Percentiles rank a stretch among this genome's conserved stretches.
Conservation (phyloP, 495 filamentous ascomycete species). For the Aspergillus diversus region DNA sequence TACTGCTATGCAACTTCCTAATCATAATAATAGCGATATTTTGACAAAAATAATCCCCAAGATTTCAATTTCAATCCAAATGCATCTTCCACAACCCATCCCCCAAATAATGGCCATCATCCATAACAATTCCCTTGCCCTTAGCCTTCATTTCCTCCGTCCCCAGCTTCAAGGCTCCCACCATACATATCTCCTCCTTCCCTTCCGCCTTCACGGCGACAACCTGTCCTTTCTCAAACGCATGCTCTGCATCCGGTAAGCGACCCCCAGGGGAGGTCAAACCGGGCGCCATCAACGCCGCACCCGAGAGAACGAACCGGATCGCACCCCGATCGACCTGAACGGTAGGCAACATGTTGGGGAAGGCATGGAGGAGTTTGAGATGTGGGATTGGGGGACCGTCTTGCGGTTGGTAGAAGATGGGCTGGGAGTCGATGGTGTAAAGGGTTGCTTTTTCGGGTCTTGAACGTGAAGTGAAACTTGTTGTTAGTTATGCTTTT, state of each 20-base stretch:
- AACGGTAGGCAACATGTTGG: slow-evolving; percentile 50
- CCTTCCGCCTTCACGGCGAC: slow-evolving; percentile 92
- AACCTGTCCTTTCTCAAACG: slow-evolving; percentile 72
- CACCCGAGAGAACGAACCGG: slow-evolving; percentile 91
- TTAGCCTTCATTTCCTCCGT: slow-evolving; percentile 92
- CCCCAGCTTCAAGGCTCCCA: slow-evolving; percentile 82
- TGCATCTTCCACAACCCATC: slow-evolving; percentile 89
- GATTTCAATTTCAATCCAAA: slow-evolving; percentile 56
- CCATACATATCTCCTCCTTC: slow-evolving; percentile 86
- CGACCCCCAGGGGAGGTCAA: slow-evolving; percentile 80
- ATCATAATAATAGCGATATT: not conserved
- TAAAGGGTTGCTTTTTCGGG: slow-evolving; percentile 89
- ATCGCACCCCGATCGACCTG: slow-evolving; percentile 92
- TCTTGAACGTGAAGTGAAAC: slow-evolving; percentile 34
- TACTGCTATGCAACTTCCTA: not conserved
- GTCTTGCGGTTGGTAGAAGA: slow-evolving; percentile 92
- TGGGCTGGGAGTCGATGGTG: slow-evolving; percentile 70
- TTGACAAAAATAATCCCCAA: not conserved
- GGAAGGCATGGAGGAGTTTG: slow-evolving; percentile 68
- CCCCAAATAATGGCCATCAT: slow-evolving; percentile 89
- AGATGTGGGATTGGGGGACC: slow-evolving; percentile 80
- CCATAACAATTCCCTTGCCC: slow-evolving; percentile 89
- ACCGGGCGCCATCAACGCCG: slow-evolving; percentile 93
- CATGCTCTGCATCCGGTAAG: slow-evolving; percentile 62
- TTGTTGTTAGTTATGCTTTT: slow-evolving; percentile 2